Conservation (phyloP, 352 stramenopile species). For the Globisporangium polare region DNA sequence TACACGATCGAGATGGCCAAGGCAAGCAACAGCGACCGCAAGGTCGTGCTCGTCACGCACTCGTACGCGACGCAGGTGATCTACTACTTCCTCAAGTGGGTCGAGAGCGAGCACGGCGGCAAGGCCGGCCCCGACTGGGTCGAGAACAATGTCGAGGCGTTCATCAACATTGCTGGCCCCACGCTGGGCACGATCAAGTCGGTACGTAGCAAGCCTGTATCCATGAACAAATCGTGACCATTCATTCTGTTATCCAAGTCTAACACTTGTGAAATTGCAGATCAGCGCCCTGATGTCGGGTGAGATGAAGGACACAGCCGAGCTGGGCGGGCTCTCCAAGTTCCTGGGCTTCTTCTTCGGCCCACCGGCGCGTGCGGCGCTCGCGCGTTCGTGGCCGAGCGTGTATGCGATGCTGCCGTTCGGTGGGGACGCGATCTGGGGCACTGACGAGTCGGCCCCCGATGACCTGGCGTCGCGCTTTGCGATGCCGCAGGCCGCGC, state of each 20-base stretch:
- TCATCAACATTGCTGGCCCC: constrained; percentile 93
- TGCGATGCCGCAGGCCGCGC: constrained; percentile 28
- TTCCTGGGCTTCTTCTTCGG: constrained; percentile 84
- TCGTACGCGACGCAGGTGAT: constrained; percentile 91
- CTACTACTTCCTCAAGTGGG: constrained; percentile 96
- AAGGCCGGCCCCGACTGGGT: constrained; percentile 91
- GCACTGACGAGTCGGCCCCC: constrained; percentile 38
- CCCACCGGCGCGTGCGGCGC: constrained; percentile 39
- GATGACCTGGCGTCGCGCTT: constrained; percentile 67
- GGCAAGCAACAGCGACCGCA: constrained; percentile 56
- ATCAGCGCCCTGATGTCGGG: constrained; percentile 91
- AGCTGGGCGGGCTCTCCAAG: constrained; percentile 83
- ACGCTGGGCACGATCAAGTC: constrained; percentile 92
- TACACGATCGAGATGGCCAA: constrained; percentile 89
- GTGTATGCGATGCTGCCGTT: constrained; percentile 93
- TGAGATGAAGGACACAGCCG: constrained; percentile 94
- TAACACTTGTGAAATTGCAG: background rate
- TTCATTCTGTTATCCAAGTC: background rate
- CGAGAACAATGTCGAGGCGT: constrained; percentile 88
- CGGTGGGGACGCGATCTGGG: constrained; percentile 90
- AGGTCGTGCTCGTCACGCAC: constrained; percentile 92
- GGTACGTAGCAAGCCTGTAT: background rate
- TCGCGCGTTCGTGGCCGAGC: constrained; percentile 73
- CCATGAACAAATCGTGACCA: background rate
- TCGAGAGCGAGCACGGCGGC: constrained; percentile 81